Evolutionary conservation across 2,329 filamentous ascomycete genomes (phyloP), one percentile per base, ranked within the genome.

Genomic region (Dichotomopilus funicola): DNA sequence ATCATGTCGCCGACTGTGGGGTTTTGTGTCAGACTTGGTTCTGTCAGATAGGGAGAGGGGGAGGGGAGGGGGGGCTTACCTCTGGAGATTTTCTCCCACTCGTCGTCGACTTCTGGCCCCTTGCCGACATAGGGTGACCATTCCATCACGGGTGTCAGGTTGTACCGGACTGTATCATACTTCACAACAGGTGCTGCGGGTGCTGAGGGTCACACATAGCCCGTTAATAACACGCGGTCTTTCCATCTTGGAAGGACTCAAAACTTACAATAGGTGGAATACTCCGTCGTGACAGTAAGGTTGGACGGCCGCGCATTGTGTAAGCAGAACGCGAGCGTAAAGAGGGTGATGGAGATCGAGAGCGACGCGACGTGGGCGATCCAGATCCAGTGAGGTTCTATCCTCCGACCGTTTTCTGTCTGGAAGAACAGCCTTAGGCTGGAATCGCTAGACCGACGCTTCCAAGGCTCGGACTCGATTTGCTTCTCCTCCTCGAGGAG

Each of bases 1-100:
- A 49, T 49, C 52, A 54, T 54, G 52, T 54, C 52, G 10, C 52
- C 52, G 9, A 54, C 52, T 54, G 34, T 33, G n/a, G 9, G 36
- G 7, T n/a, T n/a, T 9, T 3, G 5, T 10, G 19, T 34, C 2
- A 27, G 7, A 13, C n/a, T 5, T 8, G 11, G 38, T n/a, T 6
- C 3, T 4, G 6, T 31, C 34, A 31, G 50, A n/a, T 36, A n/a
- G n/a, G n/a, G n/a, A n/a, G n/a, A n/a, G n/a, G n/a, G n/a, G n/a
- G n/a, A n/a, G n/a, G n/a, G n/a, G 10, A 27, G 19, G 19, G 19
- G 19, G 19, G 19, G 19, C 52, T 49, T 49, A 31, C 52, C 52
- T 49, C 52, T n/a, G 11, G 52, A 54, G 9, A 54, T 54, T 13
- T 49, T 38, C 12, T 54, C 52, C 52, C 52, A 54, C 27, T 45